These are phyloP conservation scores for Tuber aestivum DNA, from an alignment of 495 filamentous ascomycete genomes.

Conservation along the genomic window DNA sequence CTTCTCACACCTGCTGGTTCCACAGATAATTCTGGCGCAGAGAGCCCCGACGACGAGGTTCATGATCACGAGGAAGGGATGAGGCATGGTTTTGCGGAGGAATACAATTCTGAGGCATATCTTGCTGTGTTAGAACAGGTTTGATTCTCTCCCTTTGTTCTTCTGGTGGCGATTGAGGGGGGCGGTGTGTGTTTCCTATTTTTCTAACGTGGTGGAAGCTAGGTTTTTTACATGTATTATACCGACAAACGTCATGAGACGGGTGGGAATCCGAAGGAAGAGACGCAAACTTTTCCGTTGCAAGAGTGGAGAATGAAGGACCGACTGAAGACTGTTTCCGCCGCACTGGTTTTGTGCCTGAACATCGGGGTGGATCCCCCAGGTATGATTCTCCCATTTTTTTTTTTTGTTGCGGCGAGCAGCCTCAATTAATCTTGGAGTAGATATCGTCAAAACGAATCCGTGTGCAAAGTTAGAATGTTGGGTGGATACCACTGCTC, in stretches of 20 bases:
- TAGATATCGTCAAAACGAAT: constrained; percentile 67
- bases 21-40: constrained; percentile 32
- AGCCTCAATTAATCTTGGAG: background rate
- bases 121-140: constrained; percentile 47
- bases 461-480: constrained; percentile 91
- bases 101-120: constrained; percentile 59
- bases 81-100: constrained; percentile 63
- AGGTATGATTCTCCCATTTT: constrained; percentile 48
- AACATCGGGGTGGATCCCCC: constrained; percentile 98
- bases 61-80: constrained; percentile 41
- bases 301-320: constrained; percentile 97
- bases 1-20: constrained; percentile 35
- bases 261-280: constrained; percentile 78
- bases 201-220: constrained; percentile 15
- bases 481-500: constrained; percentile 86
- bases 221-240: constrained; percentile 98
- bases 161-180: background rate
- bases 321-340: constrained; percentile 90
- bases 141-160: constrained; percentile 29
- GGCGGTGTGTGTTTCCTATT: background rate
- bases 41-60: constrained; percentile 41
- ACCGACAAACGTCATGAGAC: constrained; percentile 96
- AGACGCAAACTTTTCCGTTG: constrained; percentile 55
- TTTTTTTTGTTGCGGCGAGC: background rate
- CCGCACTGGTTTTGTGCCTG: constrained; percentile 85